Percentiles rank a stretch among this genome's conserved stretches.
Evolutionary conservation across 495 filamentous ascomycete species (phyloP).

Genomic region (Aspergillus saccharolyticus): DNA sequence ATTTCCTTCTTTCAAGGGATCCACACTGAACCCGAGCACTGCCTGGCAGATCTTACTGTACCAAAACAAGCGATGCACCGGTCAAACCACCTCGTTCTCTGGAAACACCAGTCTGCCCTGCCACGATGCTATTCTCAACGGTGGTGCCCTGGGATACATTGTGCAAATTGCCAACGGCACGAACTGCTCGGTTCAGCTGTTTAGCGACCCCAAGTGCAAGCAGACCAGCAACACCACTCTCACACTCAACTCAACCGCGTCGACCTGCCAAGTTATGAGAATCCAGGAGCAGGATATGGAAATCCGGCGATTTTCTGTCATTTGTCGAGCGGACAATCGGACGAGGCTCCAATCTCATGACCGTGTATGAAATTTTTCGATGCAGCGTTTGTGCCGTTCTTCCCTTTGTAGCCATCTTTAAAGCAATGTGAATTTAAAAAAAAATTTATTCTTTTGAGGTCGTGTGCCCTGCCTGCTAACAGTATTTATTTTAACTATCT

Average conservation of each 20-base stretch:
- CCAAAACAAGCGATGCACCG: slow-evolving; percentile 10
- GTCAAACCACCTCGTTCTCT: slow-evolving; percentile 12
- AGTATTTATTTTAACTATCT: no score
- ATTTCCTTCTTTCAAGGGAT: not conserved
- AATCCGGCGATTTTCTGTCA: slow-evolving; percentile 6
- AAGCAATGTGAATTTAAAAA: not conserved
- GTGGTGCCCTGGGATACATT: slow-evolving; percentile 12
- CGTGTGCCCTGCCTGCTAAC: no score
- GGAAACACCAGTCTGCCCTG: slow-evolving; percentile 6
- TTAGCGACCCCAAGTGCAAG: not conserved
- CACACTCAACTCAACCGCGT: not conserved
- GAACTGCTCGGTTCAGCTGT: not conserved
- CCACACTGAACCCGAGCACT: not conserved
- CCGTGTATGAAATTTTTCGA: not conserved
- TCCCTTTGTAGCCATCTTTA: not conserved
- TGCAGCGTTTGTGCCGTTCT: not conserved
- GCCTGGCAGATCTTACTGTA: slow-evolving; percentile 10
- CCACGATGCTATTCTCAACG: slow-evolving; percentile 8
- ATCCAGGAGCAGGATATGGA: slow-evolving; percentile 4
- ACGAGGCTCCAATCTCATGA: not conserved
- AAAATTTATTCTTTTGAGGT: not conserved
- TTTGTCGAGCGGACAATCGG: not conserved
- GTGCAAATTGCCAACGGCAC: not conserved
- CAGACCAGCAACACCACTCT: not conserved
- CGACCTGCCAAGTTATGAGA: not conserved